Percentiles rank a stretch among this genome's conserved stretches.
Evolutionary conservation across 306 rosid genomes (phyloP).

Genomic region (Vigna nakashimae): DNA sequence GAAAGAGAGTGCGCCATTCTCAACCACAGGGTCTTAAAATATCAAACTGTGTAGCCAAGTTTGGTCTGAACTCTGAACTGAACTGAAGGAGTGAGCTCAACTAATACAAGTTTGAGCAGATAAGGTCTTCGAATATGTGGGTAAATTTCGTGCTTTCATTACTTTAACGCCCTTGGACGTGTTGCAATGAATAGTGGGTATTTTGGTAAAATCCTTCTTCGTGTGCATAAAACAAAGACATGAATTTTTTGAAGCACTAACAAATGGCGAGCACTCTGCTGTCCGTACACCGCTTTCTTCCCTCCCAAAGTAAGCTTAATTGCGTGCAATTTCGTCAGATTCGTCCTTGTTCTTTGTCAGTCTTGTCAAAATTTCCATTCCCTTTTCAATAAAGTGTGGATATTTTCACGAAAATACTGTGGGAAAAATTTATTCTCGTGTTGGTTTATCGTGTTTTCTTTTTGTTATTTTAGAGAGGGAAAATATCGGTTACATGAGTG

Average conservation of each 20-base stretch:
- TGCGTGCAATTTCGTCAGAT: slow-evolving; percentile 28
- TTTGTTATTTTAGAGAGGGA: slow-evolving; percentile 61
- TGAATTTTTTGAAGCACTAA: slow-evolving; percentile 18
- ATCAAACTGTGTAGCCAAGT: slow-evolving; percentile 30
- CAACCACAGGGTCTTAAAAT: slow-evolving; percentile 17
- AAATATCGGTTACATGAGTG: slow-evolving; percentile 50
- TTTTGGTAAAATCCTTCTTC: slow-evolving; percentile 44
- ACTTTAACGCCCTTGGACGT: slow-evolving; percentile 48
- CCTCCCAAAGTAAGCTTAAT: slow-evolving; percentile 63
- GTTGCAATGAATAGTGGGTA: slow-evolving; percentile 37
- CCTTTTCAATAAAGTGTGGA: slow-evolving; percentile 12
- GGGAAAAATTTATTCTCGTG: neutral
- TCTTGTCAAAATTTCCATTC: slow-evolving; percentile 5
- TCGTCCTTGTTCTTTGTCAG: slow-evolving; percentile 10
- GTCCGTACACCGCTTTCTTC: slow-evolving; percentile 59
- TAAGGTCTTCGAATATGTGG: slow-evolving; percentile 47
- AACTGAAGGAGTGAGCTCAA: slow-evolving; percentile 34
- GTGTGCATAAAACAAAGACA: slow-evolving; percentile 28
- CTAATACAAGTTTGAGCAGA: slow-evolving; percentile 38
- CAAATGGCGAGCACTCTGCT: slow-evolving; percentile 77
- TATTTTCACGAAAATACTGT: slow-evolving; percentile 6
- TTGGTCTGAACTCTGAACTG: slow-evolving; percentile 27
- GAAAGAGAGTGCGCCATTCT: slow-evolving; percentile 69
- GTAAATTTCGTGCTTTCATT: slow-evolving; percentile 26
- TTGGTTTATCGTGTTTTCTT: slow-evolving; percentile 34